phyloP scores from a whole-genome alignment of 164 flowering plant genomes.

The Magnolia kwangsiensis region DNA sequence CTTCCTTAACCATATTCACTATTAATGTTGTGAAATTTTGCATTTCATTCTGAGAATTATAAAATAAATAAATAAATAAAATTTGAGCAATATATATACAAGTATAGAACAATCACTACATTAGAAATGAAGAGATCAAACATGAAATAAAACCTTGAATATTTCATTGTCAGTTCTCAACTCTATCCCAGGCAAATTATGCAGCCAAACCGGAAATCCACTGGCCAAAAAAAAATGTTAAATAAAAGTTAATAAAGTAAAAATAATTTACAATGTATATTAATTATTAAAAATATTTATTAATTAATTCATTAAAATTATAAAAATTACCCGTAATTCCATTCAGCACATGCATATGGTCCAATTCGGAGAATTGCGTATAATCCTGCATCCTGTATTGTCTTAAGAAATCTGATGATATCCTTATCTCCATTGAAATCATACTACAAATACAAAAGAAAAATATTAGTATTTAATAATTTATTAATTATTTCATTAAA shows the following conservation, averaged over 20 bases:
- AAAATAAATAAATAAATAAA: neutral
- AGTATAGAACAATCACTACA: neutral
- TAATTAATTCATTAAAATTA: neutral
- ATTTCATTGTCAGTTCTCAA: conserved; percentile 35
- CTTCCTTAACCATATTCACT: conserved; percentile 5
- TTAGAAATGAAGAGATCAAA: neutral
- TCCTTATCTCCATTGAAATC: conserved; percentile 2
- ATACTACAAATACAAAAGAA: neutral
- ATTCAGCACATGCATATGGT: conserved; percentile 12
- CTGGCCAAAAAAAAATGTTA: neutral
- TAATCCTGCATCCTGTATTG: conserved; percentile 6
- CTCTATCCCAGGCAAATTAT: conserved; percentile 37
- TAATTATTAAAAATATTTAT: neutral
- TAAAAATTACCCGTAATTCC: conserved; percentile 9
- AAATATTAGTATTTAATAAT: too few species aligned
- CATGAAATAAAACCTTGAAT: conserved; percentile 10
- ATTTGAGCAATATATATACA: too few species aligned
- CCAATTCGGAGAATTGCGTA: conserved; percentile 9
- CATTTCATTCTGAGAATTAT: conserved; percentile 2
- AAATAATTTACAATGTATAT: neutral
- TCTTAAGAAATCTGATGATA: conserved; percentile 2
- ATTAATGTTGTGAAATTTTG: conserved; percentile 3
- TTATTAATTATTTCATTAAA: too few species aligned
- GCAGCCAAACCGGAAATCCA: conserved; percentile 40
- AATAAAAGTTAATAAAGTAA: neutral